Conservation (phyloP, 164 flowering plant species). For the Aristolochia fimbriata region DNA sequence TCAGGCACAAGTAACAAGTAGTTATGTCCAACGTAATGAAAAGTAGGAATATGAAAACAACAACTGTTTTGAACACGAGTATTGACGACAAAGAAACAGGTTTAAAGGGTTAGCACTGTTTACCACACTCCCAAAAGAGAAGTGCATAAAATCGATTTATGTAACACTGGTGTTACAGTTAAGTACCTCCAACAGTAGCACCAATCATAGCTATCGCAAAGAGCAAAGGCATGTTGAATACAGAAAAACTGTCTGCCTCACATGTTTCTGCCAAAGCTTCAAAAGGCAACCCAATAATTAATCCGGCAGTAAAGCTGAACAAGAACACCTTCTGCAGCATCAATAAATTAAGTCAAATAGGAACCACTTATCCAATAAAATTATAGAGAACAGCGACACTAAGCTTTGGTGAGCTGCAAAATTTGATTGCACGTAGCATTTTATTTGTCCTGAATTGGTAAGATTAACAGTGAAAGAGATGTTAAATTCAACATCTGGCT, state of each 20-base stretch:
- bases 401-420: no score
- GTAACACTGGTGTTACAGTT: not conserved
- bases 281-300: conserved; percentile 39
- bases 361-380: no score
- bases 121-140: not conserved
- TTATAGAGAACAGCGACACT: no score
- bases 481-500: no score
- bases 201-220: conserved; percentile 70
- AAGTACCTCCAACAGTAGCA: conserved; percentile 80
- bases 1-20: no score
- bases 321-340: conserved; percentile 25
- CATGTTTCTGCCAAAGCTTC: conserved; percentile 91
- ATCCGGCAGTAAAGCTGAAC: conserved; percentile 19
- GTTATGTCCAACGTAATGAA: no score
- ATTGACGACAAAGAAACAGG: no score
- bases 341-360: not conserved
- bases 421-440: no score
- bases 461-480: no score
- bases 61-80: no score
- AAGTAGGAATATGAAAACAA: no score
- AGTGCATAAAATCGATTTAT: not conserved
- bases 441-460: no score
- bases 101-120: not conserved
- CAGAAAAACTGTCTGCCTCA: conserved; percentile 38
- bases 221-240: conserved; percentile 68